phyloP scores from a whole-genome alignment of 768 basidiomycete species.

The Leccinum variicolor region DNA sequence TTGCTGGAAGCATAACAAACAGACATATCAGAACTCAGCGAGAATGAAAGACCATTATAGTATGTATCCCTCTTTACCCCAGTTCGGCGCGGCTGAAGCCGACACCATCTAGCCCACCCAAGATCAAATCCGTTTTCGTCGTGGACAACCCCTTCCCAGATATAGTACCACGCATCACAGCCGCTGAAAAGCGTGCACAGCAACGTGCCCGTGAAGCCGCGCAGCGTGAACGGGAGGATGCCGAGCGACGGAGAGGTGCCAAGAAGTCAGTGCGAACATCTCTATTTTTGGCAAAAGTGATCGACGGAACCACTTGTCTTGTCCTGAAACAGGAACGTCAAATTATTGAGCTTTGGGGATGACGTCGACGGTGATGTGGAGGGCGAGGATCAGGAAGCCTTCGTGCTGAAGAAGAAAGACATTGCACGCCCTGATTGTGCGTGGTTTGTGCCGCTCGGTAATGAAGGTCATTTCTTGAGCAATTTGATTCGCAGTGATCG shows the following conservation, averaged over 20 bases:
- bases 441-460: slow-evolving; percentile 28
- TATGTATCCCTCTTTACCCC: slow-evolving; percentile 33
- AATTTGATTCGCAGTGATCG: slow-evolving; percentile 23
- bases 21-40: slow-evolving; percentile 56
- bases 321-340: slow-evolving; percentile 66
- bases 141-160: slow-evolving; percentile 94
- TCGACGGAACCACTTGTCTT: neutral
- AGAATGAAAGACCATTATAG: slow-evolving; percentile 79
- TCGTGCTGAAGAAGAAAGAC: slow-evolving; percentile 69
- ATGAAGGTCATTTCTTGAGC: neutral
- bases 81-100: neutral
- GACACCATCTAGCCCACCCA: slow-evolving; percentile 67
- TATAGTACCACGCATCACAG: slow-evolving; percentile 94
- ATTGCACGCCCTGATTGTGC: slow-evolving; percentile 82
- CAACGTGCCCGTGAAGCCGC: slow-evolving; percentile 74
- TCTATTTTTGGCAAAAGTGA: neutral
- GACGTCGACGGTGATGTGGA: slow-evolving; percentile 66
- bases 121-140: slow-evolving; percentile 81
- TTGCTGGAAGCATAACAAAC: neutral
- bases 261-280: slow-evolving; percentile 66
- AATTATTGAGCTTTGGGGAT: slow-evolving; percentile 83
- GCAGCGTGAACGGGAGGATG: slow-evolving; percentile 76
- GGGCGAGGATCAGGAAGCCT: slow-evolving; percentile 51
- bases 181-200: slow-evolving; percentile 84
- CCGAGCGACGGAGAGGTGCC: slow-evolving; percentile 64